Percentiles rank a stretch among this genome's conserved stretches.
Evolutionary conservation across 208 protist species (phyloP).

Genomic region (Vickermania spadyakhi): DNA sequence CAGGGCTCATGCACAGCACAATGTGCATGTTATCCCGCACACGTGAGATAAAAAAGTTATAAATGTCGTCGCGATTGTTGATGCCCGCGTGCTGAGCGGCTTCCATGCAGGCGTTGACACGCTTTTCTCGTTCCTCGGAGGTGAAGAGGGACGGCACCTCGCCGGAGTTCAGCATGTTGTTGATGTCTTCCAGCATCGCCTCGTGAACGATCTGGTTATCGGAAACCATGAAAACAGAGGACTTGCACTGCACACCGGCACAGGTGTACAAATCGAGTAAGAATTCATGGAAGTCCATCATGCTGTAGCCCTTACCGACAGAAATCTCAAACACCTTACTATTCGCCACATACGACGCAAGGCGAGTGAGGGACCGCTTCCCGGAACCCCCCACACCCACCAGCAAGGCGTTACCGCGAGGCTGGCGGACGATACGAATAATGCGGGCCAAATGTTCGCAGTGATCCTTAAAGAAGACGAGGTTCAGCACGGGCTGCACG

Average conservation of each 20-base stretch:
- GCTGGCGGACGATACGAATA: slow-evolving; percentile 94
- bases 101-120: slow-evolving; percentile 88
- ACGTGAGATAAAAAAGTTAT: slow-evolving; percentile 92
- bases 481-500: slow-evolving; percentile 48
- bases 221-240: slow-evolving; percentile 90
- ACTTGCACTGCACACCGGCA: slow-evolving; percentile 79
- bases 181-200: slow-evolving; percentile 96
- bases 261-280: slow-evolving; percentile 87
- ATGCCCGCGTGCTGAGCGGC: slow-evolving; percentile 83
- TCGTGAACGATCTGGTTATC: slow-evolving; percentile 96
- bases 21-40: slow-evolving; percentile 95
- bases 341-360: slow-evolving; percentile 88
- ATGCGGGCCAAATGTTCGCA: slow-evolving; percentile 95
- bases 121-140: slow-evolving; percentile 94
- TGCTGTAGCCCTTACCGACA: slow-evolving; percentile 89
- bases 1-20: slow-evolving; percentile 95
- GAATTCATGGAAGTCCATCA: slow-evolving; percentile 90
- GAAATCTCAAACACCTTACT: slow-evolving; percentile 89
- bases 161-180: slow-evolving; percentile 96
- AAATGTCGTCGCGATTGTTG: slow-evolving; percentile 88
- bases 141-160: slow-evolving; percentile 96
- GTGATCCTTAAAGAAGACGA: slow-evolving; percentile 93
- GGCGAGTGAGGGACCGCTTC: slow-evolving; percentile 93
- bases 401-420: slow-evolving; percentile 94
- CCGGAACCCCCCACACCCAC: slow-evolving; percentile 96